phyloP scores from a whole-genome alignment of 1,284 basidiomycete species.

The Athelia sp. region DNA sequence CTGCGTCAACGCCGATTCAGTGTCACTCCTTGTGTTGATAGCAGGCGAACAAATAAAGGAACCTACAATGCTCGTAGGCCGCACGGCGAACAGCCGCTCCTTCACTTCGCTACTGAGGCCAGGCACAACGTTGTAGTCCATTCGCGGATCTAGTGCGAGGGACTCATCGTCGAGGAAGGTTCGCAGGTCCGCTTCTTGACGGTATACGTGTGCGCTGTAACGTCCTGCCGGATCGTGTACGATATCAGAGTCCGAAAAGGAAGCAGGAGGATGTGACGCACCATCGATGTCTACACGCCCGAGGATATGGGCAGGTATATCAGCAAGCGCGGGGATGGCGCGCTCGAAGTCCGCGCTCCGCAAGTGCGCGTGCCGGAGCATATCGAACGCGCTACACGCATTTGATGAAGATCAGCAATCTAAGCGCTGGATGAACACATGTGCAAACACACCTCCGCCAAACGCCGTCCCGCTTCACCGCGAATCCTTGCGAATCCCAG shows the following conservation, averaged over 20 bases:
- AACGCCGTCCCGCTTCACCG: conserved; percentile 55
- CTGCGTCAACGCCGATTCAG: conserved; percentile 28
- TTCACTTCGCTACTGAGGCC: conserved; percentile 76
- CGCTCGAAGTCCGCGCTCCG: conserved; percentile 39
- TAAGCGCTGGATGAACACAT: too few relatives aligned
- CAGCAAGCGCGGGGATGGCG: conserved; percentile 51
- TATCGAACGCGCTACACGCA: conserved; percentile 60
- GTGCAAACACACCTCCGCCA: conserved; percentile 45
- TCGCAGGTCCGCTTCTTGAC: conserved; percentile 76
- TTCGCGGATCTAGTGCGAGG: conserved; percentile 59
- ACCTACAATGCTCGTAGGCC: conserved; percentile 70
- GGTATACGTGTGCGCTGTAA: conserved; percentile 57
- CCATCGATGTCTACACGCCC: conserved; percentile 71
- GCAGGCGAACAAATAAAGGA: too few relatives aligned
- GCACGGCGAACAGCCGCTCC: conserved; percentile 56
- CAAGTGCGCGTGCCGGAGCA: conserved; percentile 64
- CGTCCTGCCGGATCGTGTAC: conserved; percentile 32
- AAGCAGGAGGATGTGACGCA: conserved; percentile 20
- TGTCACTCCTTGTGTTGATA: too few relatives aligned
- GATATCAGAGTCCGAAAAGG: not conserved
- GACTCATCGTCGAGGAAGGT: conserved; percentile 74
- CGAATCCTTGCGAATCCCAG: conserved; percentile 56
- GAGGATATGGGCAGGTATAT: conserved; percentile 48
- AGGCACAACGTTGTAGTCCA: conserved; percentile 64
- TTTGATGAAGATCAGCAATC: not conserved